phyloP scores from a whole-genome alignment of 2,329 filamentous ascomycete species.

The Capronia americana region DNA sequence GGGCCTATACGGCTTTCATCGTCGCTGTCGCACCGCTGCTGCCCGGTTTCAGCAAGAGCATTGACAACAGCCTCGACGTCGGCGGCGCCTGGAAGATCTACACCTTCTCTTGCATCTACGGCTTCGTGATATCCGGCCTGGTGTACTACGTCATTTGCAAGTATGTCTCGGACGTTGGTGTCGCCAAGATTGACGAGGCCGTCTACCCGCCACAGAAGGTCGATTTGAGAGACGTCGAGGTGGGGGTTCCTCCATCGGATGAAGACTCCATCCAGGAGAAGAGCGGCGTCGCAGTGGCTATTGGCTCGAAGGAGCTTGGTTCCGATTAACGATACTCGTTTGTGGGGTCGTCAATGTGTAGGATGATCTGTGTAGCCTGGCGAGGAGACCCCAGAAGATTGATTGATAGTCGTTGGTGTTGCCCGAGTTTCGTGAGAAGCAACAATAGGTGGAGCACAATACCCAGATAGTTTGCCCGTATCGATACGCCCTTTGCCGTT shows the following conservation, averaged over 20 bases:
- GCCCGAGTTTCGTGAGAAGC: neutral
- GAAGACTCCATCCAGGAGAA: slow-evolving; percentile 29
- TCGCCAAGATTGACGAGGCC: slow-evolving; percentile 46
- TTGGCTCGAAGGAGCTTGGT: slow-evolving; percentile 28
- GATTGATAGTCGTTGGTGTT: neutral
- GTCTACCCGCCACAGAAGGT: slow-evolving; percentile 47
- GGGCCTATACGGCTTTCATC: slow-evolving; percentile 44
- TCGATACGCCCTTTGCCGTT: neutral
- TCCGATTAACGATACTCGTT: neutral
- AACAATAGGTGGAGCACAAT: neutral
- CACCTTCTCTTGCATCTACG: slow-evolving; percentile 53
- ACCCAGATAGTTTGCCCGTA: slow-evolving; percentile 14
- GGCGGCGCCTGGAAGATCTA: slow-evolving; percentile 51
- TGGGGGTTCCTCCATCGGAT: slow-evolving; percentile 26
- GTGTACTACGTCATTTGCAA: slow-evolving; percentile 50
- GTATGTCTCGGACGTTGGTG: slow-evolving; percentile 48
- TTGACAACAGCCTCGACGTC: slow-evolving; percentile 46
- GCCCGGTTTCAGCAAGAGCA: slow-evolving; percentile 48
- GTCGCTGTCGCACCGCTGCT: slow-evolving; percentile 44
- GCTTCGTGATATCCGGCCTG: slow-evolving; percentile 46
- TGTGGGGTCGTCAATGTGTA: neutral
- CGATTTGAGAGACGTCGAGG: slow-evolving; percentile 23
- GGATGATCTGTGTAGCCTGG: neutral
- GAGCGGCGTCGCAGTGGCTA: slow-evolving; percentile 23
- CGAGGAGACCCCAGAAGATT: neutral